These are phyloP conservation scores for Neolentinus lepideus DNA, from an alignment of 1,284 basidiomycete species.

Conservation along the genomic window DNA sequence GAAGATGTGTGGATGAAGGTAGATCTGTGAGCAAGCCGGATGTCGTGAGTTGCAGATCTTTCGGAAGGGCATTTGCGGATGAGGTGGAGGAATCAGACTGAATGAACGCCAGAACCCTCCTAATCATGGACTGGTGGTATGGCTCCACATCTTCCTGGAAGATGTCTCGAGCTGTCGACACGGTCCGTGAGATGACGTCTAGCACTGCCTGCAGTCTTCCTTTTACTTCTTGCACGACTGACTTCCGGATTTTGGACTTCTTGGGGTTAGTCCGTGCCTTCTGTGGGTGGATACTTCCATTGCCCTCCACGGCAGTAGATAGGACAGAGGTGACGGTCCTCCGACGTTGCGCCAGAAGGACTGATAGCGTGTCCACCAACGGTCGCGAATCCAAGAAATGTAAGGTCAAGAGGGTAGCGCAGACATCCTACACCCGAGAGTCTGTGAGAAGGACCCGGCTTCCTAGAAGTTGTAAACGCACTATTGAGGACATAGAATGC, in stretches of 20 bases:
- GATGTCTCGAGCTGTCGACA: constrained; percentile 43
- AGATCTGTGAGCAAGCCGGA: constrained; percentile 52
- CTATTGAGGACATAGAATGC: constrained; percentile 38
- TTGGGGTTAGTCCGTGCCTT: constrained; percentile 19
- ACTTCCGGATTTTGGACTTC: constrained; percentile 28
- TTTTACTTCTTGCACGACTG: constrained; percentile 39
- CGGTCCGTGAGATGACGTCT: constrained; percentile 47
- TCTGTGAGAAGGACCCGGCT: constrained; percentile 6
- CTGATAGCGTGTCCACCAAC: constrained; percentile 59
- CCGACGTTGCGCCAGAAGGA: constrained; percentile 67
- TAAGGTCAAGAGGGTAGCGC: constrained; percentile 71
- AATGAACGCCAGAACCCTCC: constrained; percentile 46
- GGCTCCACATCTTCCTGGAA: constrained; percentile 32
- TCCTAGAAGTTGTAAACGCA: constrained; percentile 15
- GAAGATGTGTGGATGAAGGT: constrained; percentile 67
- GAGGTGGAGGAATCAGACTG: constrained; percentile 36
- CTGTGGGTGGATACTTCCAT: constrained; percentile 10
- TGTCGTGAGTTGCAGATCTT: constrained; percentile 56
- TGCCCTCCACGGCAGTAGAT: constrained; percentile 11
- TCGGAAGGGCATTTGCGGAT: constrained; percentile 28
- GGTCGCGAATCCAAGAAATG: constrained; percentile 81
- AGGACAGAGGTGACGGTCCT: constrained; percentile 53
- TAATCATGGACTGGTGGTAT: constrained; percentile 39
- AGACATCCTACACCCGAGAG: constrained; percentile 44
- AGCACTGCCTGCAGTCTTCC: constrained; percentile 44